Conservation (phyloP, 2,329 filamentous ascomycete species). For the Calonectria ilicicola region DNA sequence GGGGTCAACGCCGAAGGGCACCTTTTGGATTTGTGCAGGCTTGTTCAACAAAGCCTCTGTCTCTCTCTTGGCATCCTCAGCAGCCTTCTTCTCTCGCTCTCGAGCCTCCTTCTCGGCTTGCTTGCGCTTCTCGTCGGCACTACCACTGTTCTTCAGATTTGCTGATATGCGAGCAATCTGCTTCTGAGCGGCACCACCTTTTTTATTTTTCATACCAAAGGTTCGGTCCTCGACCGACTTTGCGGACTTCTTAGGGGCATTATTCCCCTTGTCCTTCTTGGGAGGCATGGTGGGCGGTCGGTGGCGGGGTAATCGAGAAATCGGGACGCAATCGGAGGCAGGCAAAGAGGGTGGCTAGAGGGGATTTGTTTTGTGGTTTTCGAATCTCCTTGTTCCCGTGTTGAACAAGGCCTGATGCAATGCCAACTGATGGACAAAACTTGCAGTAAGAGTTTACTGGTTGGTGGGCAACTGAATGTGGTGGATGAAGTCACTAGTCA, state of each 20-base stretch:
- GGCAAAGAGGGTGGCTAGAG: conserved; percentile 13
- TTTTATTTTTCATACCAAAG: conserved; percentile 99
- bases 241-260: conserved; percentile 65
- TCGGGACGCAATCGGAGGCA: conserved; percentile 26
- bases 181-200: conserved; percentile 90
- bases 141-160: conserved; percentile 79
- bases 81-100: conserved; percentile 91
- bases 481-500: conserved; percentile 47
- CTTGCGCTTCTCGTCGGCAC: conserved; percentile 88
- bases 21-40: conserved; percentile 95
- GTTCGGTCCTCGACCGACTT: conserved; percentile 92
- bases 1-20: conserved; percentile 96
- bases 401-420: conserved; percentile 28
- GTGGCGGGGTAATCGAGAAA: conserved; percentile 43
- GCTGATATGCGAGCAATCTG: conserved; percentile 87
- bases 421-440: conserved; percentile 34
- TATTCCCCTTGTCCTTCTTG: conserved; percentile 70
- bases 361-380: conserved; percentile 4
- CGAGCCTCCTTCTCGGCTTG: conserved; percentile 74
- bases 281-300: conserved; percentile 74
- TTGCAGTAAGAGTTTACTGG: conserved; percentile 40
- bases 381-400: conserved; percentile 17
- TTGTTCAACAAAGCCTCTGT: conserved; percentile 86
- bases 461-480: conserved; percentile 43
- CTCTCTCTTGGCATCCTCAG: conserved; percentile 86